Base-by-base conservation (phyloP, 306 rosid genomes). In the Senna siamea region DNA sequence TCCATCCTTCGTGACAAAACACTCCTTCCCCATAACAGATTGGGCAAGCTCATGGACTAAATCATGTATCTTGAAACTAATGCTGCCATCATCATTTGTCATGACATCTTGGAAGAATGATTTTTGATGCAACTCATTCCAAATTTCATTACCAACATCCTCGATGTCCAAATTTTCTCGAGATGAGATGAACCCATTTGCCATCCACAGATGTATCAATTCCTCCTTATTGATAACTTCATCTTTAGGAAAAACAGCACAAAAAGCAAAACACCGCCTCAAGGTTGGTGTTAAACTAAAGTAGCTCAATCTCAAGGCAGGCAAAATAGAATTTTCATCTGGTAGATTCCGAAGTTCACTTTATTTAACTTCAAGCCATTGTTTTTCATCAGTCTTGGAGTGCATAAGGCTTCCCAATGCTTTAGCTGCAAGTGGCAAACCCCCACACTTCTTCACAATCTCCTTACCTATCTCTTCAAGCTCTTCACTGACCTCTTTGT, bases 201-300 rank as follows among this genome's bases (percentile, higher is more conserved):
- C 78, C 72, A 74, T 63, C 72, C 78, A 74, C 5, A 74, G 53
- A 6, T 14, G 55, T 19, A 74, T 40, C 2, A 64, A 13, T 5
- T 30, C 0, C 12, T 74, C 4, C 72, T 74, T 74, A 0, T 10
- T 0, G 1, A 74, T 37, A 0, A 0, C 5, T 1, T 0, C 1
- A 15, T 64, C 63, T 38, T 74, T 64, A 0, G 71, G 43, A 23
- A 63, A 74, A 5, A 74, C 15, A 0, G 65, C 61, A 37, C 78
- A 74, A 5, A 20, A 63, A 1, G 72, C 37, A 52, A 74, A 74
- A 38, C 78, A 64, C 10, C 7, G 72, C 6, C 70, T 51, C 8
- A 28, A 55, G 9, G 26, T 43, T 10, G 56, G 0, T 15, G 78
- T 26, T 17, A 74, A 8, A 14, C 4, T 48, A n/a, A 37, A 43